These are phyloP conservation scores for Xanthoceras sorbifolium DNA, from an alignment of 345 rosid species.

Conservation along the genomic window DNA sequence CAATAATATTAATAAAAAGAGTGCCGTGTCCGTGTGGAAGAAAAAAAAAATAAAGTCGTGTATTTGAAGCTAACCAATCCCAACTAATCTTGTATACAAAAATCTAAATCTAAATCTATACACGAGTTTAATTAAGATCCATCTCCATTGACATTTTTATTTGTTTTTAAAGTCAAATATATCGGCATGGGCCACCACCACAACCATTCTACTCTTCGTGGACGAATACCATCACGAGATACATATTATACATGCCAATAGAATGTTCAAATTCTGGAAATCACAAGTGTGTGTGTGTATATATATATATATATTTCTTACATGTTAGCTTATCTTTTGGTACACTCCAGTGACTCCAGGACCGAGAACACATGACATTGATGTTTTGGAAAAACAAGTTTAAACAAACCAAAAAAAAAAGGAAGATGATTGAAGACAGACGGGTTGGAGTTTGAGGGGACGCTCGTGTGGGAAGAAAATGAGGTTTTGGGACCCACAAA, in stretches of 20 bases:
- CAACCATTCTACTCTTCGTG: neutral
- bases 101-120: too few relatives aligned
- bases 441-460: neutral
- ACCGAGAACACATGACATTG: neutral
- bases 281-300: too few relatives aligned
- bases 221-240: too few relatives aligned
- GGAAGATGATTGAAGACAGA: constrained; percentile 13
- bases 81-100: neutral
- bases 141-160: neutral
- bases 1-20: too few relatives aligned
- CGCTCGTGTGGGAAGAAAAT: constrained; percentile 28
- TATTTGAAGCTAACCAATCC: constrained; percentile 19
- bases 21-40: constrained; percentile 13
- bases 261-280: too few relatives aligned
- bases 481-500: neutral
- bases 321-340: neutral
- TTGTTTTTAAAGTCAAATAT: constrained; percentile 17
- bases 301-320: too few relatives aligned
- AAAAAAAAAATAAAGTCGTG: constrained; percentile 7
- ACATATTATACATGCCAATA: too few relatives aligned
- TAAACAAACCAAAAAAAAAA: neutral
- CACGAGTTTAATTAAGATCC: too few relatives aligned
- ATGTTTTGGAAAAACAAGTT: neutral
- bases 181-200: constrained; percentile 6
- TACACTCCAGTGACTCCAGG: constrained; percentile 7